A percentile compares a stretch with the other conserved stretches of the same genome.
Evolutionary conservation across 176 grass and related monocot genomes (phyloP).

Genomic region (Otatea glauca): DNA sequence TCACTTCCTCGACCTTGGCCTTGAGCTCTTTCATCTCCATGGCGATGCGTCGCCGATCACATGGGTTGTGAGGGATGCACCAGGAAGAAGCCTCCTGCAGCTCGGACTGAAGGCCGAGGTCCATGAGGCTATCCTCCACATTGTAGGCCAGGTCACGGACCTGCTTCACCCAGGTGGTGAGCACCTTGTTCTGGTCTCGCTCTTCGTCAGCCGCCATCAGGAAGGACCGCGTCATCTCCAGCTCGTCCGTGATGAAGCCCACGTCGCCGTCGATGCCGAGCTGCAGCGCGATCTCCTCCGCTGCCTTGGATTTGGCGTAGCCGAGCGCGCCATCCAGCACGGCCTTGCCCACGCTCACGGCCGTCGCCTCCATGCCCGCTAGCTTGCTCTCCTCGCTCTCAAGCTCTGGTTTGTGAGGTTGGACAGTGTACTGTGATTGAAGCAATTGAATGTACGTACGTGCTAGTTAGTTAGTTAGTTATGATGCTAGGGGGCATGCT

Average conservation of each 20-base stretch:
- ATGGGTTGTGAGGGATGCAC: accelerated
- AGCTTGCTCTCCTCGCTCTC: not conserved
- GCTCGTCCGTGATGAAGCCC: slow-evolving; percentile 1
- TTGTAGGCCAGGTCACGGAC: too few relatives aligned
- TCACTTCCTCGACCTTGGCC: slow-evolving; percentile 39
- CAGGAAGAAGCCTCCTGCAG: not conserved
- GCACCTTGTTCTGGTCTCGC: not conserved
- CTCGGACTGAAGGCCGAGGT: not conserved
- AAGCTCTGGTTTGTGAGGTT: not conserved
- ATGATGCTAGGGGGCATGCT: too few relatives aligned
- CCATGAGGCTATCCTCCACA: slow-evolving; percentile 47
- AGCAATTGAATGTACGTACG: too few relatives aligned
- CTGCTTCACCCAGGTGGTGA: slow-evolving; percentile 41
- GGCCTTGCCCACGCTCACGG: slow-evolving; percentile 31
- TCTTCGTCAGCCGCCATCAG: too few relatives aligned
- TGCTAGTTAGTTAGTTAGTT: too few relatives aligned
- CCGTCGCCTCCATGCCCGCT: slow-evolving; percentile 25
- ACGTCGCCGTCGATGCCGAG: slow-evolving; percentile 36
- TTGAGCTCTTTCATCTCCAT: slow-evolving; percentile 22
- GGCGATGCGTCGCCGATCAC: not conserved
- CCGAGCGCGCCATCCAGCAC: slow-evolving; percentile 10
- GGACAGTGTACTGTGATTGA: too few relatives aligned
- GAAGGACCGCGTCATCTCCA: too few relatives aligned
- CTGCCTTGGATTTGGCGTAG: not conserved
- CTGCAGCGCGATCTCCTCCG: slow-evolving; percentile 42